These are phyloP conservation scores for Polysphondylium violaceum DNA, from an alignment of 78 protist genomes.

Conservation along the genomic window DNA sequence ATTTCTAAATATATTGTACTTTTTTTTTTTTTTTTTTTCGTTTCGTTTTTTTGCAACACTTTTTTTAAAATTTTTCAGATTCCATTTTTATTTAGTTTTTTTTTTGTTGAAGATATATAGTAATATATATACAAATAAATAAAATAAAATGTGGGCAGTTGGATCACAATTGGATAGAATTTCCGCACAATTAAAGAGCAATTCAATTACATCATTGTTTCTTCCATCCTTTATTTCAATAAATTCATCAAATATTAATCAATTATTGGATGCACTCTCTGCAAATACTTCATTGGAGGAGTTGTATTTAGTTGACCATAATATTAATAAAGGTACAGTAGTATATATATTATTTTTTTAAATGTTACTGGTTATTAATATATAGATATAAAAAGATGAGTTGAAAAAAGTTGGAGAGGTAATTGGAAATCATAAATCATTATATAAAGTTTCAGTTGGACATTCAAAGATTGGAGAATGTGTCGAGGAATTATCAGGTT, in stretches of 20 bases:
- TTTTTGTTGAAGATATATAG: background rate
- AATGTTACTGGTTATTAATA: background rate
- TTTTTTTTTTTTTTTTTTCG: slow-evolving; percentile 4
- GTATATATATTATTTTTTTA: background rate
- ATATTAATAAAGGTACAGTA: slow-evolving; percentile 15
- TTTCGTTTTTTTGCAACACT: background rate
- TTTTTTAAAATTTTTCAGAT: background rate
- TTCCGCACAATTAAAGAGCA: slow-evolving; percentile 13
- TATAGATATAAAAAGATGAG: background rate
- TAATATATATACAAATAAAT: background rate
- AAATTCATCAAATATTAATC: background rate
- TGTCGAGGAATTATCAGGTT: background rate
- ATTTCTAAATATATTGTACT: no score
- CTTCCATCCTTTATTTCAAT: slow-evolving; percentile 44
- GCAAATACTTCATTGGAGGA: slow-evolving; percentile 18
- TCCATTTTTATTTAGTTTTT: no score
- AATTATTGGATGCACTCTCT: slow-evolving; percentile 13
- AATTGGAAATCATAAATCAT: slow-evolving; percentile 5
- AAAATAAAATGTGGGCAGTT: slow-evolving; percentile 43
- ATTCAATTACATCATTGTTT: slow-evolving; percentile 42
- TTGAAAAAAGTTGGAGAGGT: slow-evolving; percentile 18
- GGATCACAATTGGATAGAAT: background rate
- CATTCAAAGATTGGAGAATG: slow-evolving; percentile 30
- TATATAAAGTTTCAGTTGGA: slow-evolving; percentile 44
- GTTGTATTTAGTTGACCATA: slow-evolving; percentile 35